Evolutionary conservation across 148 eudicot genomes (phyloP), one percentile per base, ranked within the genome.

Genomic region (Silene uniflora): DNA sequence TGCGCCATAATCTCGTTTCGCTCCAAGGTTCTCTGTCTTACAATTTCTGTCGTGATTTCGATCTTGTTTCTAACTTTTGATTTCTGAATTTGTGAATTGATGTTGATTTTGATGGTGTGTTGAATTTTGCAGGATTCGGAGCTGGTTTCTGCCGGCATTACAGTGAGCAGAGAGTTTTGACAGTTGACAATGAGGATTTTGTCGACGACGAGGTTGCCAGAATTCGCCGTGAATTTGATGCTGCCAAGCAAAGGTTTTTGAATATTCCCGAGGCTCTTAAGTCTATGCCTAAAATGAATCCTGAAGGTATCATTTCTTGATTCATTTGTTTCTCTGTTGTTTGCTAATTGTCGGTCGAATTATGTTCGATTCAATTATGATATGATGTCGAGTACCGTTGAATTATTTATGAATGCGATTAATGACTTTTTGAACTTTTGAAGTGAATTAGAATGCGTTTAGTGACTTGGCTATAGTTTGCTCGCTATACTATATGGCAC

Each of bases 251-350:
- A 67, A 75, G 87, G 77, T 96, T 96, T 68, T 69, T 24, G 32
- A 87, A 77, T 62, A 86, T 92, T 70, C 99, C 99, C 0, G 90
- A 87, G 58, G 83, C 98, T 59, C 84, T 96, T 10, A 87, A 86
- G 69, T 83, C 75, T 58, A 92, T 91, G 93, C 95, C 90, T 21
- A 91, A 83, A 81, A 84, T 87, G 88, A 85, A 96, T 74, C 97
- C 99, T 54, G 88, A 91, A 79, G 99, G 99, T 87, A 64, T 72
- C 24, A 6, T 52, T 54, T 81, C 23, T 22, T 61, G 13, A 0
- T 21, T 5, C 3, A 9, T 61, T n/a, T 10, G 0, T 18, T 5
- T 47, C 55, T 71, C 7, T 39, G 9, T 39, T 39, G 44, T 39
- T 39, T 0, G 9, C 10, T 6, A 39, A 39, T 39, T 39, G 4